These are phyloP conservation scores for Ophiostoma australiae DNA, from an alignment of 2,329 filamentous ascomycete genomes.

Conservation along the genomic window DNA sequence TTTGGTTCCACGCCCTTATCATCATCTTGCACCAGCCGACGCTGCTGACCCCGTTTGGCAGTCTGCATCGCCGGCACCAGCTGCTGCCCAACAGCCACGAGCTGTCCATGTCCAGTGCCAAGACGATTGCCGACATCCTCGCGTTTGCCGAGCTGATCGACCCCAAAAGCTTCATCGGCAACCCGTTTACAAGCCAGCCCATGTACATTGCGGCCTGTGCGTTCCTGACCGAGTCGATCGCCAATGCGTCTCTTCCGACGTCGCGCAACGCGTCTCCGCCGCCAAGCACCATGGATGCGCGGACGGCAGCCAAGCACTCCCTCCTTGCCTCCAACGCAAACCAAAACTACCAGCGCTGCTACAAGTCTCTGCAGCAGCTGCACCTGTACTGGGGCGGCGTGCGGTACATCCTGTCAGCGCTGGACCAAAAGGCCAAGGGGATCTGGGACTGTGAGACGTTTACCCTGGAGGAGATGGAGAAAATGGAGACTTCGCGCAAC, in stretches of 20 bases:
- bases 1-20: slow-evolving; percentile 85
- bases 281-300: slow-evolving; percentile 19
- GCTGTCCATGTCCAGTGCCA: slow-evolving; percentile 79
- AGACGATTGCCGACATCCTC: slow-evolving; percentile 84
- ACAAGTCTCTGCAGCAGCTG: slow-evolving; percentile 75
- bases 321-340: slow-evolving; percentile 75
- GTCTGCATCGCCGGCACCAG: slow-evolving; percentile 56
- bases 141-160: slow-evolving; percentile 83
- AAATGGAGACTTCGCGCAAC: slow-evolving; percentile 58
- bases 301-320: slow-evolving; percentile 57
- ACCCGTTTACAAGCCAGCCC: slow-evolving; percentile 83
- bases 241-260: slow-evolving; percentile 61
- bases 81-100: slow-evolving; percentile 76
- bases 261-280: slow-evolving; percentile 55
- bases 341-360: slow-evolving; percentile 82
- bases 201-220: slow-evolving; percentile 90
- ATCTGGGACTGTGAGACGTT: slow-evolving; percentile 71
- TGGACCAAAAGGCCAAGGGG: slow-evolving; percentile 83
- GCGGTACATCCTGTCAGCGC: slow-evolving; percentile 77
- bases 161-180: slow-evolving; percentile 78
- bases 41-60: slow-evolving; percentile 69
- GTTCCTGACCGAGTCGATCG: slow-evolving; percentile 76
- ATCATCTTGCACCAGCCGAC: slow-evolving; percentile 82
- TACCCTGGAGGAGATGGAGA: slow-evolving; percentile 71
- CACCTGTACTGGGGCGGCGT: slow-evolving; percentile 82